Evolutionary conservation across 306 rosid species (phyloP).

Genomic region (Notholithocarpus densiflorus): DNA sequence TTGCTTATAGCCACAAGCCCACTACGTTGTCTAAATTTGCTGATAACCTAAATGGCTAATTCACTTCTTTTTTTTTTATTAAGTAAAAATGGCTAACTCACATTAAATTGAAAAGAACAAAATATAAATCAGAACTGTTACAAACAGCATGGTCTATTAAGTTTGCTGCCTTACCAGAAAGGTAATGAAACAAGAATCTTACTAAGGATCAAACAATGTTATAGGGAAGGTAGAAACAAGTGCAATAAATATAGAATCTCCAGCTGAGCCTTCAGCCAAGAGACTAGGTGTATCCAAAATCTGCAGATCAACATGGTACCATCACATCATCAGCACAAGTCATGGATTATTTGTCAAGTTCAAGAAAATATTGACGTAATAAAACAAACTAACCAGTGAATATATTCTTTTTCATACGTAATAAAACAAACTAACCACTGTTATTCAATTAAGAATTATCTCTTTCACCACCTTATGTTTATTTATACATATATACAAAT

Average conservation of each 20-base stretch:
- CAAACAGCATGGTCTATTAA: neutral
- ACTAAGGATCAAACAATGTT: neutral
- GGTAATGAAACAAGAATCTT: neutral
- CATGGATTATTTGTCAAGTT: neutral
- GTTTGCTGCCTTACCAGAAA: neutral
- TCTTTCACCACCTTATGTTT: no score
- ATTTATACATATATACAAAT: no score
- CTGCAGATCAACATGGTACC: conserved; percentile 33
- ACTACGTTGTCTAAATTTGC: neutral
- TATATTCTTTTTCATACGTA: neutral
- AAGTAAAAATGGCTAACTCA: neutral
- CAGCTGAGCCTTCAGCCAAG: conserved; percentile 58
- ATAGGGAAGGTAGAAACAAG: neutral
- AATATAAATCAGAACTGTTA: neutral
- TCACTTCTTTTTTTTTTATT: neutral
- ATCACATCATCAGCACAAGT: neutral
- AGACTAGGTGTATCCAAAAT: conserved; percentile 76
- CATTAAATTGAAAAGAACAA: neutral
- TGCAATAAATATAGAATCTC: neutral
- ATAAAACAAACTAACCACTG: no score
- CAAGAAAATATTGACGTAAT: neutral
- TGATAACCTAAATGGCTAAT: neutral
- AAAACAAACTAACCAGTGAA: neutral
- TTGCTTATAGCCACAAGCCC: neutral
- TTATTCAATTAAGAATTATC: no score